Conservation (phyloP, 116 monocot species). For the Dioscorea cayenensis region DNA sequence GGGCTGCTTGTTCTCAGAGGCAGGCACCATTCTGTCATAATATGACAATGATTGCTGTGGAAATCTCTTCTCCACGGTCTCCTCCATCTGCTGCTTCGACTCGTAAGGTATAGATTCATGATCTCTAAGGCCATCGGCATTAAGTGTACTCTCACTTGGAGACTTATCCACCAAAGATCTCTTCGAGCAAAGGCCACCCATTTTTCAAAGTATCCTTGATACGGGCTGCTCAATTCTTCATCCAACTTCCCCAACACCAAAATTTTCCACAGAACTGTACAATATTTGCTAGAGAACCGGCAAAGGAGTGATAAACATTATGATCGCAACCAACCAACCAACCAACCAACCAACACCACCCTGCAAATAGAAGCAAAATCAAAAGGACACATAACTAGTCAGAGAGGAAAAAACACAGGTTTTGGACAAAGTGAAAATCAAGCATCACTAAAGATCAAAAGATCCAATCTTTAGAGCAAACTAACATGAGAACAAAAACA, state of each 20-base stretch:
- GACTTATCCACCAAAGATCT: conserved; percentile 53
- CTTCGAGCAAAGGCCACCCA: conserved; percentile 57
- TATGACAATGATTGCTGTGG: conserved; percentile 27
- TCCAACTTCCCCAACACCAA: not conserved
- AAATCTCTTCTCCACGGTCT: conserved; percentile 22
- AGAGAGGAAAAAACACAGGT: no score
- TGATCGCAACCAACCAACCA: not conserved
- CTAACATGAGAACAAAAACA: not conserved
- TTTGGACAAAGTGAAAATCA: not conserved
- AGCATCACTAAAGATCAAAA: not conserved
- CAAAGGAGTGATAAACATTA: not conserved
- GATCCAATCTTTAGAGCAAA: not conserved
- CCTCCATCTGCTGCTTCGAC: conserved; percentile 10
- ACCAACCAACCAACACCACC: not conserved
- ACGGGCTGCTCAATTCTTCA: not conserved
- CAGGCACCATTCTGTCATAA: conserved; percentile 11
- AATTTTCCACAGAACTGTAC: not conserved
- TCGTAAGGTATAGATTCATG: conserved; percentile 1
- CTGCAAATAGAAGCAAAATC: not conserved
- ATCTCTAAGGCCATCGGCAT: conserved; percentile 19
- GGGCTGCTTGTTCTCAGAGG: not conserved
- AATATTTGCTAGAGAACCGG: not conserved
- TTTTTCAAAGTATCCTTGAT: conserved; percentile 6
- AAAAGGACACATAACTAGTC: not conserved
- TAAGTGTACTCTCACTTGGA: conserved; percentile 42